Evolutionary conservation across 2,329 filamentous ascomycete species (phyloP).

Genomic region (Aspergillus carbonarius): DNA sequence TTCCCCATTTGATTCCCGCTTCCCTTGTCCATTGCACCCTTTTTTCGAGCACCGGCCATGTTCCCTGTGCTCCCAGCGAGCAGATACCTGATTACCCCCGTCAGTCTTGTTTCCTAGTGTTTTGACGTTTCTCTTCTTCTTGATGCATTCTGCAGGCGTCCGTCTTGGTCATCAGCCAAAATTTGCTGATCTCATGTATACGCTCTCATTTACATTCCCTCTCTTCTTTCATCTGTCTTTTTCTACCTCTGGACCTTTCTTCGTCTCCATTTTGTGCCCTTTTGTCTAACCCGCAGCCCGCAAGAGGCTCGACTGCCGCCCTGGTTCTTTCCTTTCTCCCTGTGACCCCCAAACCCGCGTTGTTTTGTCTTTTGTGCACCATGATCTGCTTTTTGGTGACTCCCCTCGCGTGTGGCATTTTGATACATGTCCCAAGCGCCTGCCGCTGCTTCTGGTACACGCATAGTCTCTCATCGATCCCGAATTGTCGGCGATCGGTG

Average conservation of each 20-base stretch:
- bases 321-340: conserved; percentile 15
- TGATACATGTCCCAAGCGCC: conserved; percentile 22
- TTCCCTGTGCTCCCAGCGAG: conserved; percentile 28
- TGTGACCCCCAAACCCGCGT: conserved; percentile 16
- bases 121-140: conserved; percentile 21
- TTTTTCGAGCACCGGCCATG: conserved; percentile 8
- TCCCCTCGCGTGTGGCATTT: conserved; percentile 20
- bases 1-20: neutral
- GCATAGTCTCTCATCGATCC: conserved; percentile 20
- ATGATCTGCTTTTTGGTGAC: conserved; percentile 24
- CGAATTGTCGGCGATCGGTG: conserved; percentile 21
- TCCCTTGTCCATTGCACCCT: neutral
- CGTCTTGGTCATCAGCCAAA: conserved; percentile 33
- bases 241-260: conserved; percentile 11
- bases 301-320: conserved; percentile 18
- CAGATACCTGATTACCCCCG: conserved; percentile 21
- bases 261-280: conserved; percentile 7
- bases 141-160: conserved; percentile 41
- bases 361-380: conserved; percentile 19
- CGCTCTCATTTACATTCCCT: conserved; percentile 26
- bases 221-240: conserved; percentile 15
- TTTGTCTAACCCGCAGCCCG: conserved; percentile 16
- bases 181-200: conserved; percentile 33
- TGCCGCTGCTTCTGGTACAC: conserved; percentile 22
- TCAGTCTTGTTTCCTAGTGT: conserved; percentile 24